Evolutionary conservation across 805 yeast species (phyloP).

Genomic region (Zygotorulaspora sp.): DNA sequence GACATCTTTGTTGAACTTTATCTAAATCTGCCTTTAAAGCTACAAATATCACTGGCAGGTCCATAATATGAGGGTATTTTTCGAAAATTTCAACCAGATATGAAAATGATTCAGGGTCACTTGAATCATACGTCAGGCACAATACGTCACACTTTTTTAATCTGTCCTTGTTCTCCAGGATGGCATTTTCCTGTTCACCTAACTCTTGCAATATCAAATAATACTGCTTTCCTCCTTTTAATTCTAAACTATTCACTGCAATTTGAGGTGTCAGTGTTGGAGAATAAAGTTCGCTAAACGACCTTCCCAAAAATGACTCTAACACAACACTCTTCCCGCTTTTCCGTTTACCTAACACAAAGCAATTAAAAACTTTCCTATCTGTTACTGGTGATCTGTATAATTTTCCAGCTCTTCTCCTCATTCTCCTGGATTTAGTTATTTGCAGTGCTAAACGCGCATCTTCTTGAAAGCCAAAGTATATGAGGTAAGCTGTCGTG

Average conservation of each 20-base stretch:
- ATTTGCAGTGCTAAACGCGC: slow-evolving; percentile 59
- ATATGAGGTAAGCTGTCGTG: slow-evolving; percentile 83
- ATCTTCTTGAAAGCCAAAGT: slow-evolving; percentile 74
- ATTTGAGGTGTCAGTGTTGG: slow-evolving; percentile 79
- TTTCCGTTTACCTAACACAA: slow-evolving; percentile 75
- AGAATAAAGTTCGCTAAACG: slow-evolving; percentile 62
- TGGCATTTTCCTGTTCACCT: slow-evolving; percentile 80
- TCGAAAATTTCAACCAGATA: slow-evolving; percentile 67
- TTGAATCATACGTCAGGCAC: slow-evolving; percentile 86
- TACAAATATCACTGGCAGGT: slow-evolving; percentile 79
- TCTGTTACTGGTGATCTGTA: slow-evolving; percentile 71
- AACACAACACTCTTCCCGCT: slow-evolving; percentile 85
- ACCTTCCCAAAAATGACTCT: slow-evolving; percentile 74
- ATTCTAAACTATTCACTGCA: slow-evolving; percentile 88
- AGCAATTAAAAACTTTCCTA: slow-evolving; percentile 88
- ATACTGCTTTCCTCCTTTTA: slow-evolving; percentile 93
- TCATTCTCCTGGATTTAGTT: slow-evolving; percentile 71
- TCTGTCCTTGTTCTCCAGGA: slow-evolving; percentile 62
- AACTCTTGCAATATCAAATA: slow-evolving; percentile 86
- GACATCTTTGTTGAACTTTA: slow-evolving; percentile 87
- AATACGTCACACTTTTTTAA: slow-evolving; percentile 86
- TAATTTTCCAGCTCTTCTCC: slow-evolving; percentile 59
- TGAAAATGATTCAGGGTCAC: slow-evolving; percentile 93
- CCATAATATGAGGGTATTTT: slow-evolving; percentile 52
- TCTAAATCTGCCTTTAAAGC: slow-evolving; percentile 95